Base-by-base conservation (phyloP, 2,329 filamentous ascomycete species). In the Coniella vitis region DNA sequence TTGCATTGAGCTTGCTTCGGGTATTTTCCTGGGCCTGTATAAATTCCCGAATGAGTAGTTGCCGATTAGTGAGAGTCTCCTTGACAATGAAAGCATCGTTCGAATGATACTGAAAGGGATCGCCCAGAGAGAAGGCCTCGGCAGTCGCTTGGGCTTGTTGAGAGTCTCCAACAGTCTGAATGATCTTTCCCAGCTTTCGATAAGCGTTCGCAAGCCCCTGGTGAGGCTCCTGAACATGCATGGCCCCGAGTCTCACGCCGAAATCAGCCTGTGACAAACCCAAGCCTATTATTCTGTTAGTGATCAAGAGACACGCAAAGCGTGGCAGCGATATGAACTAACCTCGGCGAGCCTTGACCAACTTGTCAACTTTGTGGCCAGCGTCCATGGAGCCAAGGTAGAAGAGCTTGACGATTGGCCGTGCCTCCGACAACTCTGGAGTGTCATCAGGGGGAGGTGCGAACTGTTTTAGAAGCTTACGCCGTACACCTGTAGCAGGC, bases 381-480 rank as follows among this genome's bases (percentile, higher is more conserved):
- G 89, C 83, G 63, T 97, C 93, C 89, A 98, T 95, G 7, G 89
- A 85, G 17, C 88, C 89, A 19, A 98, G 74, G 63, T 98, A 98
- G 65, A 98, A 97, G 41, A 90, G 78, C 71, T 98, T 98, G 34
- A 97, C 93, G 38, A 89, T 76, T 1, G 93, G 93, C 46, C 93
- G 81, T 17, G 90, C 90, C 59, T 93, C 85, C 55, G 91, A 84
- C 48, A 98, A 75, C 70, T 98, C 93, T 9, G 91, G 90, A 1
- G 93, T 97, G 65, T 98, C 93, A 67, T 98, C 93, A 12, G 93
- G 90, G 1, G 93, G 93, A 29, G 93, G 93, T 34, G 93, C 91
- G 68, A 98, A 98, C 66, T 98, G 93, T 75, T 98, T 98, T 64
- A 98, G 75, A 53, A 97, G 86, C 72, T 96, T 96, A 63, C 93